A percentile compares a stretch with the other conserved stretches of the same genome.
Evolutionary conservation across 1,284 basidiomycete genomes (phyloP).

Genomic region (Butyriboletus appendiculatus): DNA sequence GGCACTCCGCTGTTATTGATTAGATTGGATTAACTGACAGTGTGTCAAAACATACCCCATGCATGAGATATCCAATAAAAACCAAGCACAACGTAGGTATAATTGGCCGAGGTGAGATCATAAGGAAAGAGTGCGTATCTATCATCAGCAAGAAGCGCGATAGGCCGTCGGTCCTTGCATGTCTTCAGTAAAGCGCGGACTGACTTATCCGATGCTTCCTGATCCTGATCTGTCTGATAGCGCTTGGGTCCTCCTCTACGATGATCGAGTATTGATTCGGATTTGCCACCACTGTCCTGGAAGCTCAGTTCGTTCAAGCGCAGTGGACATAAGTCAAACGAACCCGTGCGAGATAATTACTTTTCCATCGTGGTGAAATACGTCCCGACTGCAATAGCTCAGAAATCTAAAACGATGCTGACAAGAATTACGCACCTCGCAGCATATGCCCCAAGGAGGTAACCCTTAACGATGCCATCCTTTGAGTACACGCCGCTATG

Average conservation of each 20-base stretch:
- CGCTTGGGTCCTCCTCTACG: constrained; percentile 43
- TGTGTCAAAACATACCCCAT: constrained; percentile 57
- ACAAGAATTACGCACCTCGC: constrained; percentile 48
- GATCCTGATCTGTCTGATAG: constrained; percentile 53
- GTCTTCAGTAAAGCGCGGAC: constrained; percentile 66
- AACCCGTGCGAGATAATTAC: constrained; percentile 82
- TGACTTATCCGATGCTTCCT: constrained; percentile 64
- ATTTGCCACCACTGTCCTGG: constrained; percentile 60
- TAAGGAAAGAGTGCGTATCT: constrained; percentile 72
- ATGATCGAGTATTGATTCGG: constrained; percentile 50
- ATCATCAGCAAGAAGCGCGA: constrained; percentile 71
- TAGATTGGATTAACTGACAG: constrained; percentile 13
- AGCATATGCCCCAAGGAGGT: constrained; percentile 68
- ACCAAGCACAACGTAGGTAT: constrained; percentile 71
- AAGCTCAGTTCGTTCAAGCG: background rate
- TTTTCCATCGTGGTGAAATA: constrained; percentile 60
- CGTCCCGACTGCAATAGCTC: constrained; percentile 55
- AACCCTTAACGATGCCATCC: constrained; percentile 65
- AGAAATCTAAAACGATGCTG: constrained; percentile 5
- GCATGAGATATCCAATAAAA: constrained; percentile 68
- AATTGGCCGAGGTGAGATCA: constrained; percentile 50
- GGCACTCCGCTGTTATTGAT: constrained; percentile 57
- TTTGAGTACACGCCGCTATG: constrained; percentile 74
- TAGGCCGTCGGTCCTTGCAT: constrained; percentile 48
- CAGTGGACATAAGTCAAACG: constrained; percentile 18